Evolutionary conservation across 768 basidiomycete genomes (phyloP).

Genomic region (Tephrocybe sp.): DNA sequence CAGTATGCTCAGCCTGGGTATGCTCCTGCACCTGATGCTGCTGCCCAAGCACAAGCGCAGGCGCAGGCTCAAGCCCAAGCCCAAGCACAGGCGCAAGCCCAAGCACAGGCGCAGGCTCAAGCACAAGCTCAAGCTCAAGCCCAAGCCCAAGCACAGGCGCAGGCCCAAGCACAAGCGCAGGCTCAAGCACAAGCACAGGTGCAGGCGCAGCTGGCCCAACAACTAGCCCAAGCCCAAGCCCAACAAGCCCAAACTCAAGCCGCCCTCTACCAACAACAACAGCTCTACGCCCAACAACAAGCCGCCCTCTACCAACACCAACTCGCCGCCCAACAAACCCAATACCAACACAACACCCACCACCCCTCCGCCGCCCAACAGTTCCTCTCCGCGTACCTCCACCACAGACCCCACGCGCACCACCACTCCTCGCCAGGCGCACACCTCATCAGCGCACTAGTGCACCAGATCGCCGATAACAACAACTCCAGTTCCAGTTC

Average conservation of each 20-base stretch:
- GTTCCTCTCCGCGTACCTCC: no score
- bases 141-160: not conserved
- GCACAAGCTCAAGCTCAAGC: conserved; percentile 3
- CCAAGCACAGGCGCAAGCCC: not conserved
- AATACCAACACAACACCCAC: not conserved
- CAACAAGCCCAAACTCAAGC: conserved; percentile 1
- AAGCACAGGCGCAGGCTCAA: not conserved
- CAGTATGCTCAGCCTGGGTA: not conserved
- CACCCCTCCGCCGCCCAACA: no score
- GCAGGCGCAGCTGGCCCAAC: no score
- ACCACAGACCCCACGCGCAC: no score
- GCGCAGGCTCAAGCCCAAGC: conserved; percentile 4
- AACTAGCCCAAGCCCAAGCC: no score
- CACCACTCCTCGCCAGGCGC: no score
- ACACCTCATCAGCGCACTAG: not conserved
- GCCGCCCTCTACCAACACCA: not conserved
- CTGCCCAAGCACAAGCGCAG: not conserved
- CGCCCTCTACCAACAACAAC: not conserved
- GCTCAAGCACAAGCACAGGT: no score
- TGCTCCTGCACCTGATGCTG: not conserved
- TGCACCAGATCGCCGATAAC: not conserved
- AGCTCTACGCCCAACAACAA: not conserved
- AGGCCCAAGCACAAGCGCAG: no score
- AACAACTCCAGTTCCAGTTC: not conserved
- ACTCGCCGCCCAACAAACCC: not conserved